Base-by-base conservation (phyloP, 2,329 filamentous ascomycete species). In the Aspergillus intermedius region DNA sequence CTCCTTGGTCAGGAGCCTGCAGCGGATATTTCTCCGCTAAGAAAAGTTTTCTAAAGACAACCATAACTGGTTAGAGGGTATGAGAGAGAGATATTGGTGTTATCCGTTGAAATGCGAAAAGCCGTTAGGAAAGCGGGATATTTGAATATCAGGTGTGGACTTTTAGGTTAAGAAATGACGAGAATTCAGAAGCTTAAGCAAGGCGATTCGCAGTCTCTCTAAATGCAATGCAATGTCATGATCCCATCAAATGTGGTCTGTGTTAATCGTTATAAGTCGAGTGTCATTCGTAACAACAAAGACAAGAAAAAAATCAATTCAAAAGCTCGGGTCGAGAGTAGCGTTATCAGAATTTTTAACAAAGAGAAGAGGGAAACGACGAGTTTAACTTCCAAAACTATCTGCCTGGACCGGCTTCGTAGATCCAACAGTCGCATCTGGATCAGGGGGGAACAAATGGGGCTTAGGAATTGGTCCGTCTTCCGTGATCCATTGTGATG, bases 1-100 rank as follows among this genome's bases (percentile, higher is more conserved):
- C 44, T 23, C 43, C 47, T 2, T 54, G 50, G 17, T 45, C 54
- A 15, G 53, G 42, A 23, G 42, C 45, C 6, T 50, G 52, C 8
- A 55, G 53, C 4, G 52, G 35, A 30, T 47, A 25, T 47, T 58
- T 63, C 12, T 67, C 64, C 43, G 55, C 43, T 22, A 56, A 54
- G 39, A 70, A 69, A n/a, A 70, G 50, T 41, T 60, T 66, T 52
- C 57, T 66, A 30, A 70, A 51, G 25, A 52, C 61, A 39, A 63
- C 66, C 67, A 70, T 70, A 8, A 42, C 60, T 48, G 42, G 53
- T 35, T 5, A 17, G 25, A 45, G 23, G 8, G 42, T 23, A 21
- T n/a, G 39, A 22, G 34, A 30, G 34, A 30, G 30, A 34, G 46
- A 22, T 22, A 4, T 22, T 34, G 41, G 43, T 49, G 37, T 13